Base-by-base conservation (phyloP, 108 stramenopile species). In the Skeletonema marinoi region DNA sequence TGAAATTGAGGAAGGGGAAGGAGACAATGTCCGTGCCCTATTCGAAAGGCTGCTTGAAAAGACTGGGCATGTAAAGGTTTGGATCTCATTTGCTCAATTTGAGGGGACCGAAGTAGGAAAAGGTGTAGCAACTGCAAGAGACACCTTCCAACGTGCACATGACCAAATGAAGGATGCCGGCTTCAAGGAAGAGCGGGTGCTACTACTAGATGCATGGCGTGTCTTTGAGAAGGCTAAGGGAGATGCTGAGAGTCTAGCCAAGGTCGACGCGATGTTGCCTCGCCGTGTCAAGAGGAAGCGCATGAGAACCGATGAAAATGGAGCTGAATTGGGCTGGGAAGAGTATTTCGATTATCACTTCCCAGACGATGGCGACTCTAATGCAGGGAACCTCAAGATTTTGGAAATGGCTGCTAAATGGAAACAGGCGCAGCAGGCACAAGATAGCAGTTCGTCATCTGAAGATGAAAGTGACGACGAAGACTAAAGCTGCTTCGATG, bases 311-410 rank as follows among this genome's bases (percentile, higher is more conserved):
- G 96, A 97, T 59, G 78, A 87, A 41, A 92, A 85, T 70, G 92
- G 91, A 35, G 71, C 78, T 36, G 96, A 97, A 78, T 68, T 93
- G 30, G 97, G 96, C 19, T 97, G 96, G 97, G 99, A 99, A 82
- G 99, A 98, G 72, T 98, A 97, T 85, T 98, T 96, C 73, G 99
- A 98, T 70, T 99, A 98, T 80, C 89, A 93, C 84, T 99, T 99
- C 84, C 98, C 99, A 1, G 97, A 99, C 71, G 99, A 99, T 70
- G 87, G 94, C 48, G 86, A 86, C 65, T 85, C 92, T 31, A 86
- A 80, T 25, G 81, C 93, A 32, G 73, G 83, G 0, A 96, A 93
- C 79, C 91, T 96, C 80, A 97, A 97, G 73, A 96, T 99, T 66
- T 79, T 99, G 70, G 96, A 99, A 71, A 97, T 97, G 93, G 98